phyloP scores from a whole-genome alignment of 2,329 filamentous ascomycete genomes.

The Xylaria sp. region DNA sequence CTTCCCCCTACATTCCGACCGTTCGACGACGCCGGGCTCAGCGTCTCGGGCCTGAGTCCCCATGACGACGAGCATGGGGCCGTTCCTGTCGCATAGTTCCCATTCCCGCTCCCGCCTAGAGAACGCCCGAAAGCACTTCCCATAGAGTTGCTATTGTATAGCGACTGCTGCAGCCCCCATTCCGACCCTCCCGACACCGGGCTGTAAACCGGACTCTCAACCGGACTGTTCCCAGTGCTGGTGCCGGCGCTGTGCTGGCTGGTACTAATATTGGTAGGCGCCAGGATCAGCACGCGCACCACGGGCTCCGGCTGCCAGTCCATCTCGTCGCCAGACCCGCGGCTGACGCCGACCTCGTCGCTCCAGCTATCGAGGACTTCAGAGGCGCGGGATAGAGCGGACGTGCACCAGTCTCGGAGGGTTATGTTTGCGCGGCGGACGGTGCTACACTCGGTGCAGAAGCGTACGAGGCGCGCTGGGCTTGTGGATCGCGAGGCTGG shows the following conservation, averaged over 20 bases:
- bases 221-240: too few relatives aligned
- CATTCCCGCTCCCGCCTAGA: background rate
- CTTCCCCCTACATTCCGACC: background rate
- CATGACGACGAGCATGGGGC: background rate
- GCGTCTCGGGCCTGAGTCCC: background rate
- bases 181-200: background rate
- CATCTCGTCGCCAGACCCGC: conserved; percentile 47
- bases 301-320: conserved; percentile 52
- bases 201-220: too few relatives aligned
- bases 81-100: background rate
- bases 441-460: conserved; percentile 47
- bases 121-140: background rate
- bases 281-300: conserved; percentile 42
- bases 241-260: background rate
- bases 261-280: background rate
- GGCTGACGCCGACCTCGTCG: conserved; percentile 44
- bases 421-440: conserved; percentile 46
- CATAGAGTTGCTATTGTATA: background rate
- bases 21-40: conserved; percentile 6
- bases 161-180: conserved; percentile 17
- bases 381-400: conserved; percentile 20
- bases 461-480: conserved; percentile 4
- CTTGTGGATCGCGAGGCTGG: background rate
- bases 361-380: conserved; percentile 42
- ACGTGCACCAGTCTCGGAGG: conserved; percentile 42